Percentiles rank a stretch among this genome's conserved stretches.
These are phyloP conservation scores for Solanum pimpinellifolium DNA, from an alignment of 257 asterid genomes.

Conservation along the genomic window DNA sequence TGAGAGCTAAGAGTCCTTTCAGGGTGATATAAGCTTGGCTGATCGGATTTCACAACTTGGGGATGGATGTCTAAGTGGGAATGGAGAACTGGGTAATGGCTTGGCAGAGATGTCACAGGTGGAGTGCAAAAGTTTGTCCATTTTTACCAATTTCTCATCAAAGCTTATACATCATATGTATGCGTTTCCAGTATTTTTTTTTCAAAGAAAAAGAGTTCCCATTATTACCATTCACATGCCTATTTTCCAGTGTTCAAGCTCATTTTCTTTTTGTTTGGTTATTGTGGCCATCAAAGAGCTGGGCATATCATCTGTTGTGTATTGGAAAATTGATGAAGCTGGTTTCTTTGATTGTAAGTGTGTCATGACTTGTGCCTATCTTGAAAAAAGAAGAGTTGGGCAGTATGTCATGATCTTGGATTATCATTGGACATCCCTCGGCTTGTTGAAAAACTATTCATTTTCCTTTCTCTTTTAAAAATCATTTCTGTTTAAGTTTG, in stretches of 20 bases:
- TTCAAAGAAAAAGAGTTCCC: neutral
- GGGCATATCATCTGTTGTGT: neutral
- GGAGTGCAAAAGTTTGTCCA: neutral
- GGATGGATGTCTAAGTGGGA: constrained; percentile 1
- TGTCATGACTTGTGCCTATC: neutral
- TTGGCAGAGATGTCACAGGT: constrained; percentile 5
- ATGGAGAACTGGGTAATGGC: neutral
- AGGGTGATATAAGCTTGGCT: constrained; percentile 5
- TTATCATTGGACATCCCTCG: neutral
- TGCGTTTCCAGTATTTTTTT: neutral
- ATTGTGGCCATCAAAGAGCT: neutral
- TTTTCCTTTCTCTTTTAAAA: neutral
- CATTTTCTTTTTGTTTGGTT: constrained; percentile 2
- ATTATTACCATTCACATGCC: neutral
- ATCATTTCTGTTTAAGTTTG: neutral
- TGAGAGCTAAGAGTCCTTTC: constrained; percentile 1
- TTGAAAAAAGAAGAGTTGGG: neutral
- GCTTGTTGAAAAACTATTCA: neutral
- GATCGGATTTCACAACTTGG: constrained; percentile 1
- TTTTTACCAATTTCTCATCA: neutral
- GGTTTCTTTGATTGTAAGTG: neutral
- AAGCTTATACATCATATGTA: neutral
- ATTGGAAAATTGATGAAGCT: neutral
- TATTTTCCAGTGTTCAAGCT: neutral
- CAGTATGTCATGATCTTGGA: neutral